Base-by-base conservation (phyloP, 306 rosid genomes). In the Rosa chinensis region DNA sequence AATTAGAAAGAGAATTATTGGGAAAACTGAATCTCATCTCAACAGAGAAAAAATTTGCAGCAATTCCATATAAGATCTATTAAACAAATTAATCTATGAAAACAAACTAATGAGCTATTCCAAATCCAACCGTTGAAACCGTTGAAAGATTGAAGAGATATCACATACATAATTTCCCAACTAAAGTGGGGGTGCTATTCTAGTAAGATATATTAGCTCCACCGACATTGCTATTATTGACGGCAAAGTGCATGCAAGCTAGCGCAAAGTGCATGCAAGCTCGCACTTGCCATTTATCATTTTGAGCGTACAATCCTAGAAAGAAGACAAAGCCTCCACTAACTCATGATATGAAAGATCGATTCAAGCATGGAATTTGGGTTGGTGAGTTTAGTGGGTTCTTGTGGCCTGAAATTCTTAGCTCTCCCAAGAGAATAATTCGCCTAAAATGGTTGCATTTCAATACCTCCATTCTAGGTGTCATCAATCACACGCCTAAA, bases 241-340 rank as follows among this genome's bases (percentile, higher is more conserved):
- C 14, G 69, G 21, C 44, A 64, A 64, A 35, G 48, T 66, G 71
- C 71, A 66, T 39, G 71, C 23, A 66, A 66, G 45, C 45, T 66
- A 14, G 48, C 71, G 21, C 44, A 64, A 64, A 35, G 48, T 66
- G 71, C 71, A 66, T 39, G 71, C 23, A 66, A 66, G 45, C 45
- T 66, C 6, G 48, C 71, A 64, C 69, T 64, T 32, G 48, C 9
- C 71, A 66, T 39, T 66, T 39, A 47, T 66, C 71, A 66, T 17
- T 18, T 66, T 39, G 48, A 40, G 25, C 21, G 10, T 39, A 37
- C 71, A 18, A 39, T 66, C 5, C n/a, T 37, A 17, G 71, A 66
- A 66, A 66, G 45, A 6, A 32, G 71, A 39, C 71, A 39, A 66
- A 17, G 25, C 48, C 21, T 48, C 85, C 86, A 86, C 87, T 58